A percentile compares a stretch with the other conserved stretches of the same genome.
phyloP scores from a whole-genome alignment of 495 filamentous ascomycete genomes.

The Neurospora cerealis region DNA sequence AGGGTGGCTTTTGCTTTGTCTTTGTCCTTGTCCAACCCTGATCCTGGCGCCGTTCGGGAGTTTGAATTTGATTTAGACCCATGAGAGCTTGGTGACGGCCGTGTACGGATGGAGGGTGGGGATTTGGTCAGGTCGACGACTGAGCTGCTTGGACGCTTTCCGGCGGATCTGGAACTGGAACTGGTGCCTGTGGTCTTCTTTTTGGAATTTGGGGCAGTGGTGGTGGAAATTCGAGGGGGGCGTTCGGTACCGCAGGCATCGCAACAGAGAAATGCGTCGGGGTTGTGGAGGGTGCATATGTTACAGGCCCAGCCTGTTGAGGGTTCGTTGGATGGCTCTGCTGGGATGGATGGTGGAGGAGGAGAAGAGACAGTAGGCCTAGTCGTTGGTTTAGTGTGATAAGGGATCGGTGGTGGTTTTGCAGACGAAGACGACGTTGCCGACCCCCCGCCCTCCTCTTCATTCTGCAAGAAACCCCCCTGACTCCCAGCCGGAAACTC shows the following conservation, averaged over 20 bases:
- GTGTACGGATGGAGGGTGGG: not conserved
- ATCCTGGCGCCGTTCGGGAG: not conserved
- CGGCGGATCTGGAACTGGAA: constrained; percentile 4
- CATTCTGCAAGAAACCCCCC: constrained; percentile 8
- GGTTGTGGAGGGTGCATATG: constrained; percentile 78
- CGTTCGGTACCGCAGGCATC: constrained; percentile 68
- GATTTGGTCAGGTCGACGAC: constrained; percentile 22
- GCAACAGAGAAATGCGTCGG: constrained; percentile 56
- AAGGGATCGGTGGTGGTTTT: constrained; percentile 15
- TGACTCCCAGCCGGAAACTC: constrained; percentile 49
- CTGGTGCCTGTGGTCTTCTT: not conserved
- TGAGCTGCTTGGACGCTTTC: constrained; percentile 8
- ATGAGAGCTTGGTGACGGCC: not conserved
- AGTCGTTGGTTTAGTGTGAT: constrained; percentile 6
- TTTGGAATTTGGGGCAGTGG: not conserved
- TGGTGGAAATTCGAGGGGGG: constrained; percentile 20
- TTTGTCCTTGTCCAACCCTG: not conserved
- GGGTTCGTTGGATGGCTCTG: not conserved
- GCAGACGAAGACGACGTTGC: constrained; percentile 13
- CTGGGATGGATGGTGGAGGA: constrained; percentile 4
- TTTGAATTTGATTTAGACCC: not conserved
- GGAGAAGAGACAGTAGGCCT: not conserved
- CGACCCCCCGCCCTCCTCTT: not conserved
- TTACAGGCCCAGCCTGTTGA: constrained; percentile 57
- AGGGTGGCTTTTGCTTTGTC: constrained; percentile 1